Evolutionary conservation across 2,329 filamentous ascomycete species (phyloP).

Genomic region (Phyllosticta ampelicida): DNA sequence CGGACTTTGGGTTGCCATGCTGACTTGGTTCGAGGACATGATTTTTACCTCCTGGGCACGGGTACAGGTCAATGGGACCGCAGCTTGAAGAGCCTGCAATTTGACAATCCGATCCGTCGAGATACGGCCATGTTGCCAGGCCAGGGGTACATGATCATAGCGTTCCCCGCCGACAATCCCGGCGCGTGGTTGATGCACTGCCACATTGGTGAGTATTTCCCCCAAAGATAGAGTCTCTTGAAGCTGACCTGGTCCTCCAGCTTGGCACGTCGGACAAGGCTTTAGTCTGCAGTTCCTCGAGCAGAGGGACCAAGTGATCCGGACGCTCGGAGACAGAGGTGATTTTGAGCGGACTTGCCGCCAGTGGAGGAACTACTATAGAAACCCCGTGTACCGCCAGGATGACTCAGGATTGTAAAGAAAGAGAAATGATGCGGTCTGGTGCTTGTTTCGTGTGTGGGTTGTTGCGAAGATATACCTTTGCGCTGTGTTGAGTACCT

Average conservation of each 20-base stretch:
- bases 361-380: conserved; percentile 1
- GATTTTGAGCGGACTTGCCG: not conserved
- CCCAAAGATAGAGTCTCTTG: conserved; percentile 16
- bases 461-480: not conserved
- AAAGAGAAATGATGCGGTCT: not conserved
- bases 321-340: not conserved
- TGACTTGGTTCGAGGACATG: conserved; percentile 9
- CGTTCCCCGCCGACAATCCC: conserved; percentile 28
- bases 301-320: conserved; percentile 20
- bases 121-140: conserved; percentile 27
- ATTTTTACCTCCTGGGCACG: conserved; percentile 15
- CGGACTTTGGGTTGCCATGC: conserved; percentile 15
- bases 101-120: conserved; percentile 24
- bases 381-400: not conserved
- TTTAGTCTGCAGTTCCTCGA: conserved; percentile 46
- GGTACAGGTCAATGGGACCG: not conserved
- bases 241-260: conserved; percentile 7
- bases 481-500: not conserved
- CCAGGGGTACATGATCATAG: conserved; percentile 24
- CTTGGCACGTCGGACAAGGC: conserved; percentile 17
- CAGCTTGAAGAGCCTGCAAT: conserved; percentile 1
- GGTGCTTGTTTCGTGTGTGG: not conserved
- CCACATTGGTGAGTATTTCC: conserved; percentile 18
- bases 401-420: conserved; percentile 2
- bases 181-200: conserved; percentile 31